Evolutionary conservation across 2,329 filamentous ascomycete species (phyloP).

Genomic region (Ophiostoma populinum): DNA sequence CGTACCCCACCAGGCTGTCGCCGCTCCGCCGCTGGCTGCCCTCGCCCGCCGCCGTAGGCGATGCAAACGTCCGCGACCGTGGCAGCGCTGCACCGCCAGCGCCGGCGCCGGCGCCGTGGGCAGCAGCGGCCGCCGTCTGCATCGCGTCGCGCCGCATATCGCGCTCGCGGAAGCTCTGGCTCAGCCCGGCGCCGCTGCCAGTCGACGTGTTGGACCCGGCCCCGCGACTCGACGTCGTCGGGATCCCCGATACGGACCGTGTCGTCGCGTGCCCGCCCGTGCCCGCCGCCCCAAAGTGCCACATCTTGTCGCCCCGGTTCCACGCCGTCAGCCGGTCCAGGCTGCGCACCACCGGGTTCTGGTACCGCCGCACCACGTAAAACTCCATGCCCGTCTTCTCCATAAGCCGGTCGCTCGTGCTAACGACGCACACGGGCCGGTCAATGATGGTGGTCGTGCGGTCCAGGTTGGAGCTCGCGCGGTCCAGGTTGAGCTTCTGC

Average conservation of each 20-base stretch:
- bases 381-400: conserved; percentile 58
- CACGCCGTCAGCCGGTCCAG: conserved; percentile 35
- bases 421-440: too few species aligned
- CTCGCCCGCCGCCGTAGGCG: not conserved
- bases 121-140: conserved; percentile 4
- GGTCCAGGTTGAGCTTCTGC: conserved; percentile 59
- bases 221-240: conserved; percentile 15
- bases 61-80: conserved; percentile 1
- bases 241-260: too few species aligned
- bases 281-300: too few species aligned
- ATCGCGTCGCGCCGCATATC: conserved; percentile 9
- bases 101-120: conserved; percentile 2
- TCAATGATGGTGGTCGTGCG: too few species aligned
- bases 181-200: conserved; percentile 15
- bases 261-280: too few species aligned
- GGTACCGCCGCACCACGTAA: conserved; percentile 53
- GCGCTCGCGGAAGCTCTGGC: conserved; percentile 22
- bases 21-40: conserved; percentile 30
- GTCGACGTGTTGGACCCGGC: too few species aligned
- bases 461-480: conserved; percentile 56
- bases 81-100: not conserved
- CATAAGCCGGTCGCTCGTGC: too few species aligned
- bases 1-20: conserved; percentile 28
- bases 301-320: conserved; percentile 31
- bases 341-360: conserved; percentile 51